Base-by-base conservation (phyloP, 257 asterid genomes). In the Jacaranda copaia region DNA sequence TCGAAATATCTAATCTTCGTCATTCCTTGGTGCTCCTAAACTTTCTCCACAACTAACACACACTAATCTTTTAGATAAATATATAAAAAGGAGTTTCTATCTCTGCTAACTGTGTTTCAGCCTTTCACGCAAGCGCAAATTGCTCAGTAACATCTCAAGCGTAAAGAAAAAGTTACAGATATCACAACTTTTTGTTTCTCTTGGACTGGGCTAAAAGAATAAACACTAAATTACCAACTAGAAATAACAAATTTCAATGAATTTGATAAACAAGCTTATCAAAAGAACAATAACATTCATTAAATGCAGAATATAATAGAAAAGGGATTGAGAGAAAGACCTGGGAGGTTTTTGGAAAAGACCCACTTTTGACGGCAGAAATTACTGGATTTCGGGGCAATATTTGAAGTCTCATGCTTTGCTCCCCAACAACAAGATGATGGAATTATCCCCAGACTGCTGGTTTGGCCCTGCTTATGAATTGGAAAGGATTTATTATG, bases 351-450 rank as follows among this genome's bases (percentile, higher is more conserved):
- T 49, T 68, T 9, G 85, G 48, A 19, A 32, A 58, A 57, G 80
- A 64, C 16, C 69, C 80, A n/a, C 53, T 74, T 76, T 62, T 84
- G 13, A 68, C 65, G 10, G 81, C 82, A 53, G 86, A 77, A 74
- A 84, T 57, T 59, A 73, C 78, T 55, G 76, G 58, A 73, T 53
- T 78, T 81, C 76, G 81, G 68, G 89, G 76, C 79, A 80, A 70
- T 53, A 80, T 81, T 67, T 84, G 82, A 57, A 82, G 71, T 35
- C 82, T 79, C 92, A 85, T 89, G 14, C 42, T 70, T 78, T 16
- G 72, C 16, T 51, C 14, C 62, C 68, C 59, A 64, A 6, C 66
- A 59, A 4, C 78, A 46, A 52, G 65, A 61, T 14, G 51, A 45
- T 73, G 45, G 38, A 69, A 35, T 68, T 68, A 52, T 46, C 62